Percentiles rank a stretch among this genome's conserved stretches.
phyloP scores from a whole-genome alignment of 169 alveolate genomes.

The Plasmodium ovale region DNA sequence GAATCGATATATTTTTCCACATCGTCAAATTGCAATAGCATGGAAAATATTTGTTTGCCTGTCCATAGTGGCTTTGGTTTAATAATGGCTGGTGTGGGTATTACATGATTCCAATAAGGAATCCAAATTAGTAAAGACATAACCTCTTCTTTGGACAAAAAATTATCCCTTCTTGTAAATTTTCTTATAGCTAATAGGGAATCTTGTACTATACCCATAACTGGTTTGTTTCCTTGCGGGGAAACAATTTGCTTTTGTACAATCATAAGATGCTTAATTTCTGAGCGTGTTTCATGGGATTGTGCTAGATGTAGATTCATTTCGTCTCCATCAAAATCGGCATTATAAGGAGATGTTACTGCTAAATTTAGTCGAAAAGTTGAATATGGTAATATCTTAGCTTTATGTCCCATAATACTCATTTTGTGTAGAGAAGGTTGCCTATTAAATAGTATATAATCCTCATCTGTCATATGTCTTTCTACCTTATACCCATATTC shows the following conservation, averaged over 20 bases:
- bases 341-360: conserved; percentile 99
- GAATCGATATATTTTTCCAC: conserved; percentile 54
- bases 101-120: conserved; percentile 96
- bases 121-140: conserved; percentile 96
- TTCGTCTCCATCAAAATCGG: conserved; percentile 99
- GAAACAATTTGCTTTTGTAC: conserved; percentile 99
- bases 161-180: conserved; percentile 97
- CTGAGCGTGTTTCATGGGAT: conserved; percentile 98
- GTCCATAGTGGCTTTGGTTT: conserved; percentile 99
- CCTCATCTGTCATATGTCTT: conserved; percentile 99
- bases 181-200: conserved; percentile 95
- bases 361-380: conserved; percentile 99
- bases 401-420: conserved; percentile 99
- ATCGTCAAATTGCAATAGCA: conserved; percentile 93
- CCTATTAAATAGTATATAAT: conserved; percentile 98
- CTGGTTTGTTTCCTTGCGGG: conserved; percentile 99
- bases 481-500: conserved; percentile 98
- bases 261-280: conserved; percentile 98
- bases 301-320: conserved; percentile 99
- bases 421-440: conserved; percentile 99
- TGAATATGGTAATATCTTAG: conserved; percentile 97
- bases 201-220: conserved; percentile 99
- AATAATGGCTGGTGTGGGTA: conserved; percentile 98
- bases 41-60: conserved; percentile 98
- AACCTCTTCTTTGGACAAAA: conserved; percentile 94